Base-by-base conservation (phyloP, 345 rosid species). In the rapeseed (Brassica napus) region DNA sequence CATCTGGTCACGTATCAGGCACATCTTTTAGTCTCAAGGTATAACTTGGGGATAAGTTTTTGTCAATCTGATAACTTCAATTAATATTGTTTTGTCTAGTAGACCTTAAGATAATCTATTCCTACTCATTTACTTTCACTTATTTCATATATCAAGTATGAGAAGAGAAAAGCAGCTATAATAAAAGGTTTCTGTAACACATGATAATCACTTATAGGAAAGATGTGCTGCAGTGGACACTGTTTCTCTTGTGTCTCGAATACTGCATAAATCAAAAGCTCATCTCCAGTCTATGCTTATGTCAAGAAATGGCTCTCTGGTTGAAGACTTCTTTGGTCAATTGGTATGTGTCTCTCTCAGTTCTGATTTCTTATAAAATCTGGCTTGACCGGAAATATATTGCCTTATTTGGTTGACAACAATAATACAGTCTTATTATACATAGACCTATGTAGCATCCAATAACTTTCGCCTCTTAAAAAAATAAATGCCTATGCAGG, bases 271-370 rank as follows among this genome's bases (percentile, higher is more conserved):
- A 83, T 93, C 99, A 75, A 96, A 87, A 88, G 82, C 91, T 70
- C 97, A 89, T 87, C 90, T 96, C 70, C 98, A 96, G 75, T 92
- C 97, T 26, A 89, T 92, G 97, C 94, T 96, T 80, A 86, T 91
- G 79, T 90, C 82, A 82, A 93, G 86, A 84, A 93, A 86, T 79
- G 88, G 92, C 15, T 81, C 91, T 81, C 69, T 86, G 49, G 93
- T 96, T 68, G 99, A 96, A 86, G 98, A 93, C 82, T 96, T 96
- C 81, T 93, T 84, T 78, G 79, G 80, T 65, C 87, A 89, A 73
- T 82, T 91, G 93, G 98, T 95, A 87, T 66, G 79, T 77, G 71
- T 73, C 68, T 79, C 60, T 59, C 79, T 35, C 55, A 52, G 39
- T 60, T 47, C 37, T 52, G 16, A 54, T 60, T 47, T 31, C 70